These are phyloP conservation scores for Selaginella moellendorffii DNA, from an alignment of 75 land plant genomes.

Conservation along the genomic window DNA sequence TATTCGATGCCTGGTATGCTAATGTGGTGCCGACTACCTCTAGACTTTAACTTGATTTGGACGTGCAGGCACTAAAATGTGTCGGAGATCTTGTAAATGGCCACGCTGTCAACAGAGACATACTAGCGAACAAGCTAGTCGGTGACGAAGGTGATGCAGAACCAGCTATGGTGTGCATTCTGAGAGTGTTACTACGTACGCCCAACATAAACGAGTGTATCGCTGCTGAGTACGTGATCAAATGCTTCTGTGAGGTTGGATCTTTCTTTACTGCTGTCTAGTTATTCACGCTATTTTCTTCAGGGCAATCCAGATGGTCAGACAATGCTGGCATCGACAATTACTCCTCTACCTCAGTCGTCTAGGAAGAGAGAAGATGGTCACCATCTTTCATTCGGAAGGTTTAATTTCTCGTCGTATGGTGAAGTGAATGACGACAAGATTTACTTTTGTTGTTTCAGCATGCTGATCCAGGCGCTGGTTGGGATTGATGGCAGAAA, in stretches of 20 bases:
- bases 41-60: too few relatives aligned
- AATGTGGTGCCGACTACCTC: too few relatives aligned
- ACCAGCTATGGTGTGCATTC: slow-evolving; percentile 71
- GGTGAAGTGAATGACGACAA: too few relatives aligned
- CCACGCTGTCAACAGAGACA: slow-evolving; percentile 50
- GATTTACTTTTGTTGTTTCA: slow-evolving; percentile 28
- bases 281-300: slow-evolving; percentile 5
- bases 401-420: slow-evolving; percentile 34
- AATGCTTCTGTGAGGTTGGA: slow-evolving; percentile 86
- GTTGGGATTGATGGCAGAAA: slow-evolving; percentile 43
- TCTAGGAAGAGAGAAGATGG: slow-evolving; percentile 26
- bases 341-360: slow-evolving; percentile 59
- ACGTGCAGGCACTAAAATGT: slow-evolving; percentile 64
- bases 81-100: slow-evolving; percentile 62
- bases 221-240: slow-evolving; percentile 86
- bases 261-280: background rate
- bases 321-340: slow-evolving; percentile 66
- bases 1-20: slow-evolving; percentile 72
- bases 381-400: slow-evolving; percentile 71
- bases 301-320: slow-evolving; percentile 94
- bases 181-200: slow-evolving; percentile 58
- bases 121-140: slow-evolving; percentile 53
- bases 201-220: slow-evolving; percentile 62
- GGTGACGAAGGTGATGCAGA: slow-evolving; percentile 75
- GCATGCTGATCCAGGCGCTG: slow-evolving; percentile 79